Percentiles rank a stretch among this genome's conserved stretches.
These are phyloP conservation scores for Populus tomentosa DNA, from an alignment of 441 rosid species.

Conservation along the genomic window DNA sequence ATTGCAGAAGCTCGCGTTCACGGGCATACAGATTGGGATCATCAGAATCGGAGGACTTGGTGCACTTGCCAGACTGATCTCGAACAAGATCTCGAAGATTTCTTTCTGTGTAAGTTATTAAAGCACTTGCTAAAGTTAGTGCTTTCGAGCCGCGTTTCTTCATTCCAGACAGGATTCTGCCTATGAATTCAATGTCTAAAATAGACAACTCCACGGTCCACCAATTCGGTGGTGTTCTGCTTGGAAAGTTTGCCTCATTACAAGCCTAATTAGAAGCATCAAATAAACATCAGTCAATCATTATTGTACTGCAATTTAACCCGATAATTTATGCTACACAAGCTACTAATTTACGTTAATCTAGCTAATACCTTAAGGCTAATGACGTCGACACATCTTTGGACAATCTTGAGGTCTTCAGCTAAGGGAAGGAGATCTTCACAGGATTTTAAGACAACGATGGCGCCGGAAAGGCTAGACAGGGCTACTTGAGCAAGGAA, in stretches of 20 bases:
- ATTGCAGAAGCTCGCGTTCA: conserved; percentile 59
- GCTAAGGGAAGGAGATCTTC: conserved; percentile 71
- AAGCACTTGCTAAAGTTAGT: conserved; percentile 47
- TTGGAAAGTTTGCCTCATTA: conserved; percentile 71
- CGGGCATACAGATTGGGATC: conserved; percentile 32
- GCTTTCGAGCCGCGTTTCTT: conserved; percentile 61
- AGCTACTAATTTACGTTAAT: not conserved
- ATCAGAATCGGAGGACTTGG: conserved; percentile 27
- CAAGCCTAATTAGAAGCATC: conserved; percentile 38
- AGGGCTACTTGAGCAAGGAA: conserved; percentile 80
- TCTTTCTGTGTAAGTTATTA: conserved; percentile 70
- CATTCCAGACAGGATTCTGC: conserved; percentile 54
- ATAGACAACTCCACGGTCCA: conserved; percentile 91
- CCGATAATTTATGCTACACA: not conserved
- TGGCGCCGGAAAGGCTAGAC: conserved; percentile 72
- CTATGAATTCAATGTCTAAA: conserved; percentile 48
- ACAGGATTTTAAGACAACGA: conserved; percentile 74
- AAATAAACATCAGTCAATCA: not conserved
- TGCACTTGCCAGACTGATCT: conserved; percentile 66
- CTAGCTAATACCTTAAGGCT: conserved; percentile 41
- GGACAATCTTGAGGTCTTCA: conserved; percentile 61
- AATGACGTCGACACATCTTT: conserved; percentile 56
- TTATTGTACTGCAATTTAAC: not conserved
- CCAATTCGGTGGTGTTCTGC: conserved; percentile 89
- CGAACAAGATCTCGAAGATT: conserved; percentile 76